Evolutionary conservation across 768 basidiomycete genomes (phyloP), one percentile per base, ranked within the genome.

Genomic region (Lanmaoa rubissima): DNA sequence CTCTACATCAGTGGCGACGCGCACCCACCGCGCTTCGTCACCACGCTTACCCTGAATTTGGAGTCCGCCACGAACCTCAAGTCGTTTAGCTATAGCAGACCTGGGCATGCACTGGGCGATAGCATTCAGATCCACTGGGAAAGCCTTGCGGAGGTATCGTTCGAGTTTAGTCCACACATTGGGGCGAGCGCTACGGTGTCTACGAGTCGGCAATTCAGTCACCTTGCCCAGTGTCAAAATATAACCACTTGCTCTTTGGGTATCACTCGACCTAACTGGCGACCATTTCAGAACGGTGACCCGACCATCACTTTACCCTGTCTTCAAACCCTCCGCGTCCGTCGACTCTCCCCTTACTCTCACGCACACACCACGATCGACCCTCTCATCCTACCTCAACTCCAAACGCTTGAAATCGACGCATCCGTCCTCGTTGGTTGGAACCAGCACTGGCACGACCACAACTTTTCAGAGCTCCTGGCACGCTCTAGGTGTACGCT

Each of bases 191-290:
- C 14, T n/a, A 54, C 59, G 14, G 5, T 57, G 14, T 34, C 39
- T 48, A 1, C 21, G 21, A 24, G 21, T 24, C 49, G 51, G n/a
- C 56, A 58, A 14, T 47, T 60, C 38, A 35, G 4, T 16, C 19
- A 41, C 19, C 60, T 66, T 2, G 26, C 38, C 11, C 45, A 40
- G 24, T 69, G 67, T 32, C 53, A 42, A 49, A 66, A 66, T 48
- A 43, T 69, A n/a, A 67, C 61, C 14, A 51, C 49, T 13, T 59
- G 49, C 5, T 69, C 60, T 28, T 11, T 70, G 32, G 63, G 63
- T 1, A 55, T 68, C 9, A 57, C 57, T 49, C 48, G 17, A 31
- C 44, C 51, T 9, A 34, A 49, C 13, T 51, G 31, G 53, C 34
- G 26, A 17, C 28, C 28, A 28, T 4, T 28, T 4, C 28, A 28